A percentile compares a stretch with the other conserved stretches of the same genome.
Evolutionary conservation across 1,139 yeast species (phyloP).

Genomic region (Yamadazyma taylorii): DNA sequence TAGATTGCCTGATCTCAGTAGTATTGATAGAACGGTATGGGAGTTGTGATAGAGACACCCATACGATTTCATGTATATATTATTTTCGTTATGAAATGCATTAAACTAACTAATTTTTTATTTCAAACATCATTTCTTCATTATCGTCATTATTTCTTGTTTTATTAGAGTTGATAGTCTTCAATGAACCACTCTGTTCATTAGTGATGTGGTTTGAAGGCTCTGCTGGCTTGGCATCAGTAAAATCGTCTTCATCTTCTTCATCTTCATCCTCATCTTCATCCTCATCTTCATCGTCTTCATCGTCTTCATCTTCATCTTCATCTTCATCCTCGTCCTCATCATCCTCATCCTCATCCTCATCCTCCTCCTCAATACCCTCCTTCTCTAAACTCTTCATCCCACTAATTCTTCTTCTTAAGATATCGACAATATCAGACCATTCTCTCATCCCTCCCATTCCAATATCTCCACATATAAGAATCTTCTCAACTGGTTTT

Average conservation of each 20-base stretch:
- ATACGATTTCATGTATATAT: no score
- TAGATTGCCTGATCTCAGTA: no score
- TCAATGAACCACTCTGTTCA: no score
- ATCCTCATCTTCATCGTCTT: constrained; percentile 33
- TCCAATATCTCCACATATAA: constrained; percentile 95
- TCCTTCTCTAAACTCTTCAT: constrained; percentile 31
- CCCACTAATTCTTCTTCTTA: constrained; percentile 52
- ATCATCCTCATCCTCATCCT: constrained; percentile 32
- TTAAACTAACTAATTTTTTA: constrained; percentile 14
- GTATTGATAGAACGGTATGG: constrained; percentile 5
- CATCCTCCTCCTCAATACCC: constrained; percentile 34
- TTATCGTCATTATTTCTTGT: constrained; percentile 14
- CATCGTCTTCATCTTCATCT: constrained; percentile 38
- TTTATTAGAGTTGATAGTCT: not conserved
- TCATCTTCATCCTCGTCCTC: constrained; percentile 41
- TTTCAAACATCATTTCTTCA: constrained; percentile 40
- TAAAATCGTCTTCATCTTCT: constrained; percentile 23
- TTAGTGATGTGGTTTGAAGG: no score
- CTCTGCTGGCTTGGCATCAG: no score
- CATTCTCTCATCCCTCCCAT: constrained; percentile 99
- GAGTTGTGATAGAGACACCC: no score
- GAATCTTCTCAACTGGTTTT: constrained; percentile 89
- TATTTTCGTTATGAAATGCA: constrained; percentile 2
- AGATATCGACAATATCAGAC: constrained; percentile 83
- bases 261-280: constrained; percentile 31